phyloP scores from a whole-genome alignment of 306 rosid species.

The Styphnolobium japonicum region DNA sequence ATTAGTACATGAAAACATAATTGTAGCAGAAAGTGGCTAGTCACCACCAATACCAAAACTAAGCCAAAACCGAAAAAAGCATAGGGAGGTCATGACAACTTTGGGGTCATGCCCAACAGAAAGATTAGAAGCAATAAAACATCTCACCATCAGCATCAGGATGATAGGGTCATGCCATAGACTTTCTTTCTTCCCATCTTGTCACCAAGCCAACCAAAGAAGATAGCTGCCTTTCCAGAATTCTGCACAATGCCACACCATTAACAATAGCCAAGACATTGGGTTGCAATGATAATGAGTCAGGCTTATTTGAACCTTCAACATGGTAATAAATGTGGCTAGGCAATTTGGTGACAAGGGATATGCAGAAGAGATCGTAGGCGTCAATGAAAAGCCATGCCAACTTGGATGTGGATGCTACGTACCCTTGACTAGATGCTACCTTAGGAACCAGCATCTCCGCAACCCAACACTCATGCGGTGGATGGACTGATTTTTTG shows the following conservation, averaged over 20 bases:
- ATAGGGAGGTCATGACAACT: conserved; percentile 40
- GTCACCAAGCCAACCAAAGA: conserved; percentile 60
- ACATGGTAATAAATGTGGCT: conserved; percentile 48
- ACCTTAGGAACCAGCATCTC: too few relatives aligned
- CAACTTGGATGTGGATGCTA: too few relatives aligned
- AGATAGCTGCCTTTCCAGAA: conserved; percentile 41
- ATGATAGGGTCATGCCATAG: conserved; percentile 47
- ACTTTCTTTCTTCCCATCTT: conserved; percentile 48
- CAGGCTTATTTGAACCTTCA: conserved; percentile 40
- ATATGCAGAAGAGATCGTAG: conserved; percentile 46
- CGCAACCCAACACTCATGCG: too few relatives aligned
- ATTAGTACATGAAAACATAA: conserved; percentile 48
- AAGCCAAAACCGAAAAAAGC: conserved; percentile 63
- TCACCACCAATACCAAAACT: conserved; percentile 56
- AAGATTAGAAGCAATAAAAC: conserved; percentile 43
- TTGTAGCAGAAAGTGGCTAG: conserved; percentile 55
- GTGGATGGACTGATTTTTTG: too few relatives aligned
- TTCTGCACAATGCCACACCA: conserved; percentile 44
- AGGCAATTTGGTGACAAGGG: conserved; percentile 45
- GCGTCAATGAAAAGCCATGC: conserved; percentile 55
- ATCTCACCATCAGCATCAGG: conserved; percentile 38
- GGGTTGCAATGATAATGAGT: conserved; percentile 45
- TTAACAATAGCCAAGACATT: conserved; percentile 44
- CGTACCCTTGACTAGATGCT: too few relatives aligned
- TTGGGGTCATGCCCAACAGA: conserved; percentile 39